Evolutionary conservation across 2,329 filamentous ascomycete species (phyloP).

Genomic region (Clonostachys sp.): DNA sequence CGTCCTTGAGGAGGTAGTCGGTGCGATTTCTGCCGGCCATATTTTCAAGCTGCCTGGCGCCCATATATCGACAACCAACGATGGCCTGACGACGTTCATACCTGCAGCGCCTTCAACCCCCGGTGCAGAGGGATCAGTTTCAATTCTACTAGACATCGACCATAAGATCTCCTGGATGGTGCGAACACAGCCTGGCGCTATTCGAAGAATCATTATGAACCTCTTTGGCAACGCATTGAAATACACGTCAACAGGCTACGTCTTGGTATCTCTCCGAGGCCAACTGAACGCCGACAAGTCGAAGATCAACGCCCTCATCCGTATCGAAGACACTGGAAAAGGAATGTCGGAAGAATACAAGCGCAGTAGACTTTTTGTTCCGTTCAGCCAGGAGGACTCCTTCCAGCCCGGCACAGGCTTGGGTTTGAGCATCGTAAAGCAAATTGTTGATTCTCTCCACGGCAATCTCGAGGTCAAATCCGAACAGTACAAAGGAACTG

Average conservation of each 20-base stretch:
- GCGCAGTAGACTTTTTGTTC: slow-evolving; percentile 54
- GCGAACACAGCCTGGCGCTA: slow-evolving; percentile 44
- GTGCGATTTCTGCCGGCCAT: slow-evolving; percentile 28
- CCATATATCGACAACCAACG: not conserved
- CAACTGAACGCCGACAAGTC: slow-evolving; percentile 11
- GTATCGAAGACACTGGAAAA: slow-evolving; percentile 57
- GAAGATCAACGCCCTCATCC: slow-evolving; percentile 25
- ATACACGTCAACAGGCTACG: slow-evolving; percentile 49
- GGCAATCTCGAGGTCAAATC: slow-evolving; percentile 55
- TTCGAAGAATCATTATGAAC: slow-evolving; percentile 55
- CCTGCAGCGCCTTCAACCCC: not conserved
- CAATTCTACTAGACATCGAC: slow-evolving; percentile 46
- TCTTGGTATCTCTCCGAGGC: slow-evolving; percentile 31
- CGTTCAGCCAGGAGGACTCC: slow-evolving; percentile 59
- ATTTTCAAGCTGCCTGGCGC: slow-evolving; percentile 13
- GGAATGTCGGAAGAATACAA: slow-evolving; percentile 61
- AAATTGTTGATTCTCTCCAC: slow-evolving; percentile 54
- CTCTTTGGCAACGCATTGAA: slow-evolving; percentile 59
- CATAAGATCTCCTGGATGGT: slow-evolving; percentile 44
- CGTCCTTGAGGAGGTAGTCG: slow-evolving; percentile 30
- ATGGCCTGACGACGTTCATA: too few species aligned
- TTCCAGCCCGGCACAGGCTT: slow-evolving; percentile 57
- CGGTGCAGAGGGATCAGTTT: slow-evolving; percentile 15
- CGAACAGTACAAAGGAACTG: slow-evolving; percentile 48
- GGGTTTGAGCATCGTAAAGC: slow-evolving; percentile 58